These are phyloP conservation scores for Triadica sebifera DNA, from an alignment of 345 rosid genomes.

Conservation along the genomic window DNA sequence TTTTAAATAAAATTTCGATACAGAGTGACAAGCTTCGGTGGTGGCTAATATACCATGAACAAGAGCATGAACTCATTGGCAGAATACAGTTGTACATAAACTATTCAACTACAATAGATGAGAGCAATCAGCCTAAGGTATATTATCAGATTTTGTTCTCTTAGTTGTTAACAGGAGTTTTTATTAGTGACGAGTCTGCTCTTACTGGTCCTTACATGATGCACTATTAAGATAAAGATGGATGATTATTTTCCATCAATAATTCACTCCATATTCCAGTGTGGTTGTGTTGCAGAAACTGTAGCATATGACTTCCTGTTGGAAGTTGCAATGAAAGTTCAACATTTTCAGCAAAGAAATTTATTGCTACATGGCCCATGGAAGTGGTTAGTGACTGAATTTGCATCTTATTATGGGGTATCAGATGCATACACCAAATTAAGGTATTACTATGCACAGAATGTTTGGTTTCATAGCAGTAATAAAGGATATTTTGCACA, in stretches of 20 bases:
- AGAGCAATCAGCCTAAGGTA: conserved; percentile 31
- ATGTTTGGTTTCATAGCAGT: not conserved
- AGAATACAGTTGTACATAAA: conserved; percentile 26
- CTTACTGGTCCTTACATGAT: not conserved
- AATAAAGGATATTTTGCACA: not conserved
- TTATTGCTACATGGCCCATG: conserved; percentile 28
- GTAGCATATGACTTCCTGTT: conserved; percentile 31
- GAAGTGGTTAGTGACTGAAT: conserved; percentile 33
- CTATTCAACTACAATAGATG: conserved; percentile 28
- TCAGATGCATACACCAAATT: conserved; percentile 29
- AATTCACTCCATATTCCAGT: conserved; percentile 14
- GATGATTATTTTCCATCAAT: not conserved
- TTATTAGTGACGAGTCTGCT: not conserved
- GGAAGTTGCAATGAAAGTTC: conserved; percentile 32
- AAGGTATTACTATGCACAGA: conserved; percentile 16
- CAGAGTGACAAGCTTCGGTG: conserved; percentile 33
- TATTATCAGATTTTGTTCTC: not conserved
- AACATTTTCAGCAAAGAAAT: conserved; percentile 25
- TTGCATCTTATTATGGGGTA: conserved; percentile 31
- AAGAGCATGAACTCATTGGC: conserved; percentile 28
- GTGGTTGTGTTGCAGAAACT: conserved; percentile 33
- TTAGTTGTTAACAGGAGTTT: not conserved
- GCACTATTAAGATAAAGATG: not conserved
- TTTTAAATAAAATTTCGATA: conserved; percentile 5
- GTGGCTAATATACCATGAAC: conserved; percentile 33